A percentile compares a stretch with the other conserved stretches of the same genome.
Conservation (phyloP, 2,329 filamentous ascomycete genomes). For the Cytospora piceae region DNA sequence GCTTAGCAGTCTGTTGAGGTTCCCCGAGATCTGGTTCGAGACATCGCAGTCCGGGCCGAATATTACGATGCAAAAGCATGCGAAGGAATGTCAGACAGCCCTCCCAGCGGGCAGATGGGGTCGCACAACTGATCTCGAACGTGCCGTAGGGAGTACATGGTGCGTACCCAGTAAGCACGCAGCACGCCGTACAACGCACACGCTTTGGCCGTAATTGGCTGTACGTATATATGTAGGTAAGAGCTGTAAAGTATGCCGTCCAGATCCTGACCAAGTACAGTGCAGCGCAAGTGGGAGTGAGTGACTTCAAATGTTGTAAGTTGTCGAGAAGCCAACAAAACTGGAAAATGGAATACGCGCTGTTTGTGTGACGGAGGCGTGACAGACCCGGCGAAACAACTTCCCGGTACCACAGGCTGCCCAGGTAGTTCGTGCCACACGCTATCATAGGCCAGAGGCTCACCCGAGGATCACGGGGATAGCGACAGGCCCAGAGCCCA, state of each 20-base stretch:
- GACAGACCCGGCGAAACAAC: neutral
- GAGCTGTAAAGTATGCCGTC: neutral
- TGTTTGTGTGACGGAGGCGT: constrained; percentile 16
- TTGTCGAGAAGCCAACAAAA: neutral
- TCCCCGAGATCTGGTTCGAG: constrained; percentile 11
- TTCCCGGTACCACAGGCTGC: neutral
- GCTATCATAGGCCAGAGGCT: constrained; percentile 2
- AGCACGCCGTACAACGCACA: neutral
- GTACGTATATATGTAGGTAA: neutral
- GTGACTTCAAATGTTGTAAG: neutral
- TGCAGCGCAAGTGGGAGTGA: neutral
- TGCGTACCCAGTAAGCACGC: neutral
- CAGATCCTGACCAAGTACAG: neutral
- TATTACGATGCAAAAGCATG: constrained; percentile 6
- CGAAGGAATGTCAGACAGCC: constrained; percentile 5
- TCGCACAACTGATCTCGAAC: neutral
- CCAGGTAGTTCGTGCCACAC: neutral
- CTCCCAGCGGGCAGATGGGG: neutral
- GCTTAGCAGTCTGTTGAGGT: neutral
- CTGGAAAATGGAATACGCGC: constrained; percentile 18
- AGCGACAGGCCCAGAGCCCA: neutral
- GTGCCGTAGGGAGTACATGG: neutral
- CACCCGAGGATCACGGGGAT: neutral
- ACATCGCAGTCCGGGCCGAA: constrained; percentile 8
- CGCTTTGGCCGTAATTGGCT: neutral